Conservation (phyloP, 192 early-diverging fungal species). For the Coemansia sp. region DNA sequence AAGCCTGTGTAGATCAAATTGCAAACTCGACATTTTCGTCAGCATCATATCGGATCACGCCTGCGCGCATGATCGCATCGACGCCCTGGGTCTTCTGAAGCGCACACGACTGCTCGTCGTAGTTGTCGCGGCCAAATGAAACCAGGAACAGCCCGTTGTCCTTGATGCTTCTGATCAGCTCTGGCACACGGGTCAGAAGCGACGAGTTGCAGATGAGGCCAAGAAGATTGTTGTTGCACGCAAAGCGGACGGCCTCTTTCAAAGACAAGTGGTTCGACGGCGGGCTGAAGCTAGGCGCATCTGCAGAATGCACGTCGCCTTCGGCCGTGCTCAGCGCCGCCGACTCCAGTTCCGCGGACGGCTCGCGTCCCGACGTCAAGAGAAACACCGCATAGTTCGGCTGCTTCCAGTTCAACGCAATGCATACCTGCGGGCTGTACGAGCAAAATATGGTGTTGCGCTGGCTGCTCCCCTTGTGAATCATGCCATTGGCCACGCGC, state of each 20-base stretch:
- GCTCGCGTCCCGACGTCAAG: constrained; percentile 71
- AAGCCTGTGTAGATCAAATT: constrained; percentile 24
- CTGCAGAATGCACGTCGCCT: constrained; percentile 18
- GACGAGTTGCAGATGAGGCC: constrained; percentile 89
- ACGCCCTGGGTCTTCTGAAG: constrained; percentile 82
- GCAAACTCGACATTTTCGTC: constrained; percentile 34
- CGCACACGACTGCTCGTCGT: constrained; percentile 57
- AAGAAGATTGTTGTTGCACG: constrained; percentile 85
- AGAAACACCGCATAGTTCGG: constrained; percentile 98
- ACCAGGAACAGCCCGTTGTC: constrained; percentile 87
- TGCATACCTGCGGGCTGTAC: constrained; percentile 88
- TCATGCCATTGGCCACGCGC: constrained; percentile 11
- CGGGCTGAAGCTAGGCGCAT: constrained; percentile 37
- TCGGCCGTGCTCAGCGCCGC: constrained; percentile 32
- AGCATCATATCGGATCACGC: constrained; percentile 57
- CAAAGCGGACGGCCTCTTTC: constrained; percentile 94
- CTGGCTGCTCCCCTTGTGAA: constrained; percentile 27
- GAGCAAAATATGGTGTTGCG: constrained; percentile 82
- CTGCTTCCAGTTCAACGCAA: constrained; percentile 97
- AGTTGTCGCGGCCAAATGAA: constrained; percentile 84
- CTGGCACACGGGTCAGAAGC: constrained; percentile 87
- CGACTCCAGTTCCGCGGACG: constrained; percentile 31
- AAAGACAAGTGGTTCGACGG: constrained; percentile 55
- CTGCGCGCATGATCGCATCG: constrained; percentile 80
- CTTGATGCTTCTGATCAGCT: constrained; percentile 88